Base-by-base conservation (phyloP, 2,329 filamentous ascomycete genomes). In the Penicillium sp. region DNA sequence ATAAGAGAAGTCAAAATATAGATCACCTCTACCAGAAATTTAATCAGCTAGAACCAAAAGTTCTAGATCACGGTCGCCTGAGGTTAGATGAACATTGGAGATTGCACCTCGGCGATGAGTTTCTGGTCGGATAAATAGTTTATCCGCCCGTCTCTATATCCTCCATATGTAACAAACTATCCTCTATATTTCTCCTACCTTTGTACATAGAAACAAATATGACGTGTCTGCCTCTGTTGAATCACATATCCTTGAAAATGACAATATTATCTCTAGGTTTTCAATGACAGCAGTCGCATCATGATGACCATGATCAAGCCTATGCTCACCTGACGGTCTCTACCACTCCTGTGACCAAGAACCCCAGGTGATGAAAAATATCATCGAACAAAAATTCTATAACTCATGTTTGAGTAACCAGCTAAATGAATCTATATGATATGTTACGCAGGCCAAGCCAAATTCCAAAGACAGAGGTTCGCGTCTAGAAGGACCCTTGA, bases 31-130 rank as follows among this genome's bases (percentile, higher is more conserved):
- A 45, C 25, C 25, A 22, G 28, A 25, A 12, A 30, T 14, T 7
- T 12, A 25, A 40, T n/a, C 11, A 45, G n/a, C 47, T 25, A 31
- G 19, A 55, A 55, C 33, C 16, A 22, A 36, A 42, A 40, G 28
- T 19, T 55, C 35, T 51, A 45, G 47, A 51, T 45, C 47, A 30
- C 35, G 25, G 42, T 55, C 41, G n/a, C 50, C 36, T 41, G 47
- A 35, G 28, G 47, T 45, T 51, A 17, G 30, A 51, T 44, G 40
- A 28, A 45, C 35, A 31, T 31, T 44, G 46, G 31, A 50, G 40
- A 50, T 40, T 37, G 31, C 47, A 40, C 44, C 37, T 53, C 35
- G 53, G 53, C 53, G 53, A 51, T 51, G 46, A 55, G 40, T 48
- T 55, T 50, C 53, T 55, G n/a, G 31, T 3, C 52, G 53, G 53